phyloP scores from a whole-genome alignment of 768 basidiomycete genomes.

The Udeniomyces megalosporus region DNA sequence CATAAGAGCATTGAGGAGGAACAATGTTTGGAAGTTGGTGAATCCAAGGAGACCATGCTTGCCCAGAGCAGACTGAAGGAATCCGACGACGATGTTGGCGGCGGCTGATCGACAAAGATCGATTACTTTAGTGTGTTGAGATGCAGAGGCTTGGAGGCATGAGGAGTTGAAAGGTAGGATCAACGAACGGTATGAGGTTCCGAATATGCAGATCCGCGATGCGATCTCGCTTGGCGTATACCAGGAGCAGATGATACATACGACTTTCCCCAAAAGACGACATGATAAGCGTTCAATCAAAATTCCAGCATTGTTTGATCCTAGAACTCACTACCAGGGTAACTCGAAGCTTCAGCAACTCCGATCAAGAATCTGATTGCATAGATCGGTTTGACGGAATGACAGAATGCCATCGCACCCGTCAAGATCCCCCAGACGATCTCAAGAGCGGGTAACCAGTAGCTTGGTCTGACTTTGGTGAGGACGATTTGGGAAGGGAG shows the following conservation, averaged over 20 bases:
- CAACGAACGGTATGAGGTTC: constrained; percentile 14
- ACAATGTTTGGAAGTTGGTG: constrained; percentile 19
- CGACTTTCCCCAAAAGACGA: not conserved
- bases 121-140: too few relatives aligned
- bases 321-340: too few relatives aligned
- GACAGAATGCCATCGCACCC: constrained; percentile 8
- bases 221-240: constrained; percentile 19
- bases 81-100: not conserved
- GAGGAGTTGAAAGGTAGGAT: too few relatives aligned
- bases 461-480: constrained; percentile 19
- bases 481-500: constrained; percentile 23
- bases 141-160: too few relatives aligned
- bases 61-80: not conserved
- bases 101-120: too few relatives aligned
- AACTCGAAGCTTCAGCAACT: constrained; percentile 18
- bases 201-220: constrained; percentile 19
- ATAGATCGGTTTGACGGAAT: constrained; percentile 16
- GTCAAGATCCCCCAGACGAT: not conserved
- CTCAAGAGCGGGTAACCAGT: constrained; percentile 20
- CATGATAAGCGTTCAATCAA: too few relatives aligned
- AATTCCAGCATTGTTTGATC: too few relatives aligned
- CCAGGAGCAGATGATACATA: constrained; percentile 8
- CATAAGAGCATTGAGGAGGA: constrained; percentile 17
- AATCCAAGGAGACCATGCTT: constrained; percentile 15
- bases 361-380: constrained; percentile 23